Conservation (phyloP, 495 filamentous ascomycete genomes). For the Cercophora sp. region DNA sequence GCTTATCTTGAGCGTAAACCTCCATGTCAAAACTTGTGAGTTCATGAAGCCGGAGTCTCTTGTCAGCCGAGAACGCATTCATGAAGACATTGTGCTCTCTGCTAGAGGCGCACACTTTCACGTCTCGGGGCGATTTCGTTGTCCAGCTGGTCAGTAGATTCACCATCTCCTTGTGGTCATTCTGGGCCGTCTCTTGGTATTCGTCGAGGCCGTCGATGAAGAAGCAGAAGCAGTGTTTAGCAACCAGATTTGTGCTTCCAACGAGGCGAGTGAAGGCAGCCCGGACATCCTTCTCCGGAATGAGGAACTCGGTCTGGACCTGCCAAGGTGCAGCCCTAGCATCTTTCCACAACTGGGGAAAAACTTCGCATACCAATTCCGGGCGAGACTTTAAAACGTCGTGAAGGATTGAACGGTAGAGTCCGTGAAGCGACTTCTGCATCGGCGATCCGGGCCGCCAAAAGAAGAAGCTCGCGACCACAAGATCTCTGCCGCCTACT, state of each 20-base stretch:
- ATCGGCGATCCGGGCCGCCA: slow-evolving; percentile 37
- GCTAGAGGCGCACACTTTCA: slow-evolving; percentile 45
- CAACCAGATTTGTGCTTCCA: not conserved
- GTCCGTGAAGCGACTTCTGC: slow-evolving; percentile 41
- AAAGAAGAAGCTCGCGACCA: slow-evolving; percentile 45
- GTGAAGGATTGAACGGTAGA: slow-evolving; percentile 37
- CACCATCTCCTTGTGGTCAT: slow-evolving; percentile 9
- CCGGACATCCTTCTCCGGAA: slow-evolving; percentile 1
- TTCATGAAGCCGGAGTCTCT: slow-evolving; percentile 13
- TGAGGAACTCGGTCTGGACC: not conserved
- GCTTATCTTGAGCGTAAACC: slow-evolving; percentile 20
- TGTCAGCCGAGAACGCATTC: slow-evolving; percentile 23
- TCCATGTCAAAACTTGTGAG: slow-evolving; percentile 15
- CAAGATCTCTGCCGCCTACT: slow-evolving; percentile 16
- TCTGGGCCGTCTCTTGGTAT: slow-evolving; percentile 18
- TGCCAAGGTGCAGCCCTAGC: not conserved
- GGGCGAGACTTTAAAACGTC: slow-evolving; percentile 28
- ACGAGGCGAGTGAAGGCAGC: not conserved
- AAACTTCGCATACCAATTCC: slow-evolving; percentile 21
- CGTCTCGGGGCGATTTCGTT: slow-evolving; percentile 4
- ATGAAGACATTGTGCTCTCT: slow-evolving; percentile 36
- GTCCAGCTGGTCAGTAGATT: slow-evolving; percentile 2
- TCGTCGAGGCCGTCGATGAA: slow-evolving; percentile 40
- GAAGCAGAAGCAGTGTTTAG: slow-evolving; percentile 13
- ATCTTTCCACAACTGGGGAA: slow-evolving; percentile 4